phyloP scores from a whole-genome alignment of 1,139 yeast species.

The Kodamaea arcana region DNA sequence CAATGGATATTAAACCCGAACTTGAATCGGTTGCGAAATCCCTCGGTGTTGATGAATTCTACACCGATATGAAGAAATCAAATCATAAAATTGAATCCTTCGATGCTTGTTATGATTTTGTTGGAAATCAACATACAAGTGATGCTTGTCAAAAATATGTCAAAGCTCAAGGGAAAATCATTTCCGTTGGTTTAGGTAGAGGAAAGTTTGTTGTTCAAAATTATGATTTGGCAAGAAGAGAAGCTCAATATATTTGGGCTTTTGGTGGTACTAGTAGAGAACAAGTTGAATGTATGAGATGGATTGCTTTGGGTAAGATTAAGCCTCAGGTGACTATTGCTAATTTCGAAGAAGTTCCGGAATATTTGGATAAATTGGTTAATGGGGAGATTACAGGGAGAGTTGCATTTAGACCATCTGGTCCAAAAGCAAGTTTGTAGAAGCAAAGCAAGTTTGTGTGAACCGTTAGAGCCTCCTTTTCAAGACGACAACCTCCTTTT shows the following conservation, averaged over 20 bases:
- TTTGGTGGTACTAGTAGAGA: slow-evolving; percentile 48
- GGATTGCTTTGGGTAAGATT: slow-evolving; percentile 40
- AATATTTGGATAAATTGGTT: slow-evolving; percentile 31
- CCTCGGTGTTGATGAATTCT: slow-evolving; percentile 44
- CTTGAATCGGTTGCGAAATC: slow-evolving; percentile 25
- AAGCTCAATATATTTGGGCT: slow-evolving; percentile 36
- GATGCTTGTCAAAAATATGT: slow-evolving; percentile 32
- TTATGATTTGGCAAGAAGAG: slow-evolving; percentile 38
- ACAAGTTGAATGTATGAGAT: slow-evolving; percentile 41
- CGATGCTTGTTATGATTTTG: slow-evolving; percentile 43
- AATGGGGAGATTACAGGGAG: slow-evolving; percentile 43
- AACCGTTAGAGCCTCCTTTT: no score
- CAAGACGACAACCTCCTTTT: no score
- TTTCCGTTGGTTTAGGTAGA: slow-evolving; percentile 44
- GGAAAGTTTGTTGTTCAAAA: slow-evolving; percentile 28
- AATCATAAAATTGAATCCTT: slow-evolving; percentile 30
- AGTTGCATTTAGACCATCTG: slow-evolving; percentile 37
- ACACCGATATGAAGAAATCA: slow-evolving; percentile 27
- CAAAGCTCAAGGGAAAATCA: slow-evolving; percentile 34
- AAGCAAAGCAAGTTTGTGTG: no score
- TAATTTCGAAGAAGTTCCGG: slow-evolving; percentile 34
- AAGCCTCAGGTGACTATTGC: slow-evolving; percentile 33
- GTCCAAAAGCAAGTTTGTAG: slow-evolving; percentile 7
- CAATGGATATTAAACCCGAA: slow-evolving; percentile 35
- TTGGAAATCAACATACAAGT: slow-evolving; percentile 39